Evolutionary conservation across 148 eudicot species (phyloP).

Genomic region (Cornus kousa): DNA sequence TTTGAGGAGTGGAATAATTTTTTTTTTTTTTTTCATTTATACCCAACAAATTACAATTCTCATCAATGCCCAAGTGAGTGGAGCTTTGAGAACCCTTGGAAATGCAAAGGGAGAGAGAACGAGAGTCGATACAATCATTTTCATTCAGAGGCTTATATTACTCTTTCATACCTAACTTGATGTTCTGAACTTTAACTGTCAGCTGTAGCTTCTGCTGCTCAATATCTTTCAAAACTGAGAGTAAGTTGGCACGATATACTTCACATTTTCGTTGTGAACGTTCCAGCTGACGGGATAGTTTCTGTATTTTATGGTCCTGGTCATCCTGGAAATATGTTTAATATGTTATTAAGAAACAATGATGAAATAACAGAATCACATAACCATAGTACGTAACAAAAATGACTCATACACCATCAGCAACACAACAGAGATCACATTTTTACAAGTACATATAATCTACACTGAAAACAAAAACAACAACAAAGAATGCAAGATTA

Average conservation of each 20-base stretch:
- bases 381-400: too few species aligned
- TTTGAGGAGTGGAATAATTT: too few species aligned
- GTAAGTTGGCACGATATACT: constrained; percentile 55
- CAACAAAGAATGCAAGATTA: too few species aligned
- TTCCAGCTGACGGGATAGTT: constrained; percentile 51
- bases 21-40: too few species aligned
- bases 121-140: neutral
- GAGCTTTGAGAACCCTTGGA: too few species aligned
- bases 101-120: neutral
- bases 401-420: neutral
- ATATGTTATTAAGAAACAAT: constrained; percentile 9
- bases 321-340: constrained; percentile 41
- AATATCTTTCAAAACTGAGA: constrained; percentile 60
- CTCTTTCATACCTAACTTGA: constrained; percentile 62
- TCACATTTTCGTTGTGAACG: constrained; percentile 61
- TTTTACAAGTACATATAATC: neutral
- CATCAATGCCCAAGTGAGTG: too few species aligned
- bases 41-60: too few species aligned
- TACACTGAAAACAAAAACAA: neutral
- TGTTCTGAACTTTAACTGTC: constrained; percentile 52
- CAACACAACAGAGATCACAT: neutral
- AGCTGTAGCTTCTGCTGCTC: constrained; percentile 65
- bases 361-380: neutral
- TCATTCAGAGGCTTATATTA: neutral
- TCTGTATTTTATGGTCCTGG: constrained; percentile 62